Base-by-base conservation (phyloP, 1,284 basidiomycete genomes). In the Pascua guehoae region DNA sequence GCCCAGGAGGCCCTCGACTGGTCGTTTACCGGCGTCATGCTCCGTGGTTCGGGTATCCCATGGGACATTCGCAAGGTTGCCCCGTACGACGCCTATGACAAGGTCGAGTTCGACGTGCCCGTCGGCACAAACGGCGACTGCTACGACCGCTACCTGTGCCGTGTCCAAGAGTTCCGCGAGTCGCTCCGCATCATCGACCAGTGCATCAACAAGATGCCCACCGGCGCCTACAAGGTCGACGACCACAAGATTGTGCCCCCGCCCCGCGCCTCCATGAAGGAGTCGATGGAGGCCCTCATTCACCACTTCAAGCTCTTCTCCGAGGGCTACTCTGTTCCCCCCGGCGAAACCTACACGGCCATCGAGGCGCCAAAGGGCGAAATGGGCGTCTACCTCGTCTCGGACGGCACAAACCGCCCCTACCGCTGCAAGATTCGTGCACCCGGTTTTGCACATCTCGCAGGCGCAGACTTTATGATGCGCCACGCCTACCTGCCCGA, bases 221-320 rank as follows among this genome's bases (percentile, higher is more conserved):
- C 87, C 5, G 95, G 95, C 48, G 91, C 86, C 47, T 79, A 93
- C 81, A 98, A 95, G 81, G 86, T 97, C 38, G 95, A 98, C 73
- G 95, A 98, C 80, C 88, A 97, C 81, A 98, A 98, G 80, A 86
- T 98, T 61, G 88, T 90, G 1, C 92, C 95, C n/a, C 96, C 95
- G 43, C 93, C 96, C 16, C 86, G 95, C 62, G 93, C 95, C 2
- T 87, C 86, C 51, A 98, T 98, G 96, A 98, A 98, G 81, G 95
- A 98, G 82, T 91, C 86, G 77, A 98, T 98, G 94, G 91, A 97
- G 79, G 86, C 88, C 12, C 83, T 97, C 63, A 97, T 98, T 69
- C 94, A 98, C 78, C 95, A 98, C 81, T 98, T 98, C 82, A 98
- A 98, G 87, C 82, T 94, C 67, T 98, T 95, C 82, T 92, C 88